Evolutionary conservation across 257 asterid species (phyloP).

Genomic region (Misopates orontium): DNA sequence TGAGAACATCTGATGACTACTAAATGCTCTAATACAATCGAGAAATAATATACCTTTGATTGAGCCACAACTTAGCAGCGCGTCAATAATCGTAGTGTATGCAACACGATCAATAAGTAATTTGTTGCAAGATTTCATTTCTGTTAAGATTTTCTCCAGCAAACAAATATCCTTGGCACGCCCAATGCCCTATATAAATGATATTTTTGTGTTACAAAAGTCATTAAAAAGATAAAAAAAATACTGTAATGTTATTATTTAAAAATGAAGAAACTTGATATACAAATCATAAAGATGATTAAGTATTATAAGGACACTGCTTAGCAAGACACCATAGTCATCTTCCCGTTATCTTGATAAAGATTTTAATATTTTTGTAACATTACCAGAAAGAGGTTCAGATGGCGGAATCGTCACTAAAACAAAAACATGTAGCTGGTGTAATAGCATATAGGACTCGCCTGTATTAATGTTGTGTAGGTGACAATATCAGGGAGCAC

Average conservation of each 20-base stretch:
- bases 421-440: slow-evolving; percentile 10
- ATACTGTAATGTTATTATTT: background rate
- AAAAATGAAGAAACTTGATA: slow-evolving; percentile 21
- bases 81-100: slow-evolving; percentile 56
- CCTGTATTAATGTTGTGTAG: slow-evolving; percentile 68
- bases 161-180: slow-evolving; percentile 48
- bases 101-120: slow-evolving; percentile 66
- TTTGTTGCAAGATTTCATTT: slow-evolving; percentile 51
- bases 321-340: slow-evolving; percentile 10
- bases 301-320: background rate
- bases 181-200: slow-evolving; percentile 58
- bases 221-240: background rate
- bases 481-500: slow-evolving; percentile 65
- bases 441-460: slow-evolving; percentile 24
- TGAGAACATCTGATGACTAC: slow-evolving; percentile 15
- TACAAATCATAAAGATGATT: background rate
- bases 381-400: slow-evolving; percentile 17
- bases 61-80: slow-evolving; percentile 60
- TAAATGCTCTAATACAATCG: slow-evolving; percentile 11
- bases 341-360: slow-evolving; percentile 1
- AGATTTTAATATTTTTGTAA: slow-evolving; percentile 9
- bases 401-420: slow-evolving; percentile 13
- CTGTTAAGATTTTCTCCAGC: slow-evolving; percentile 45
- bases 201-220: background rate
- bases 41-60: slow-evolving; percentile 45